phyloP scores from a whole-genome alignment of 2,329 filamentous ascomycete genomes.

The Penicillium thymicola region DNA sequence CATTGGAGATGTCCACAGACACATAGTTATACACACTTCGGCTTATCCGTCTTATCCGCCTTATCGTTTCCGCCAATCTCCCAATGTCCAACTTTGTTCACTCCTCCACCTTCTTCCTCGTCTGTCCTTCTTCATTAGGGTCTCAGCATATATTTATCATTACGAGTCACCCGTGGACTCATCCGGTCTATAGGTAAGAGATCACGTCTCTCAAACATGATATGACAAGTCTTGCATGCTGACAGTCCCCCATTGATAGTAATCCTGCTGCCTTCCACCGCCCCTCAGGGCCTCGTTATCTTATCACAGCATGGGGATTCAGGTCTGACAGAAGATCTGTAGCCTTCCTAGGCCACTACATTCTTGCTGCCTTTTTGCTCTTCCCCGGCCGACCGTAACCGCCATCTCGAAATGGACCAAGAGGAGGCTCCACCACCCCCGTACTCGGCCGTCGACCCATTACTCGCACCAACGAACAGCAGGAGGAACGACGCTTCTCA shows the following conservation, averaged over 20 bases:
- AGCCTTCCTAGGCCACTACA: slow-evolving; percentile 5
- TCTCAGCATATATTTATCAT: not conserved
- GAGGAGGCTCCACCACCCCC: slow-evolving; percentile 43
- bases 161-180: no score
- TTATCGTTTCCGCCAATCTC: slow-evolving; percentile 4
- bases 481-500: slow-evolving; percentile 16
- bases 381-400: not conserved
- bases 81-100: not conserved
- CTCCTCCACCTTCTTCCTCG: not conserved
- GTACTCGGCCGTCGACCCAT: slow-evolving; percentile 42
- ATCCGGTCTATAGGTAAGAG: not conserved
- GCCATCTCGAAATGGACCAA: slow-evolving; percentile 29
- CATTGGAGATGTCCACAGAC: not conserved
- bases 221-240: slow-evolving; percentile 5
- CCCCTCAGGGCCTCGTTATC: slow-evolving; percentile 6
- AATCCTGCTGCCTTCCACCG: slow-evolving; percentile 35
- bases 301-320: slow-evolving; percentile 19
- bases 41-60: not conserved
- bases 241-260: not conserved
- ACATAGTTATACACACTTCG: no score
- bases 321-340: slow-evolving; percentile 14
- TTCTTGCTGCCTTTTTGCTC: not conserved
- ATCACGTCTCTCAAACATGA: not conserved
- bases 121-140: not conserved
- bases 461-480: slow-evolving; percentile 24